Base-by-base conservation (phyloP, 208 protist species). In the Endotrypanum monterogeii region DNA sequence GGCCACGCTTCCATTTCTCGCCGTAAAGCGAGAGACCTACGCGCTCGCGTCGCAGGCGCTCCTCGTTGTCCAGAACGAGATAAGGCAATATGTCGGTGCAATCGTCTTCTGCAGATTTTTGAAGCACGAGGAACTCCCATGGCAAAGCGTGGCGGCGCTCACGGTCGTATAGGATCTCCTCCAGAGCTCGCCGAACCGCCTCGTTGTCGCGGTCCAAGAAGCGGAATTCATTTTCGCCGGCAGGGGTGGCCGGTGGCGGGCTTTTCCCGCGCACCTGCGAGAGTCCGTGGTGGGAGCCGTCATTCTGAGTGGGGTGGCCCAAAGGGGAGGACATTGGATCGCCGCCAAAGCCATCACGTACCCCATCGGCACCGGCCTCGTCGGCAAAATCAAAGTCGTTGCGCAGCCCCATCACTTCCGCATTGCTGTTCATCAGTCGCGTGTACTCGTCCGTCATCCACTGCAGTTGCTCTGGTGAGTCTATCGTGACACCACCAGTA, bases 61-160 rank as follows among this genome's bases (percentile, higher is more conserved):
- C 88, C 73, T 97, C 93, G 69, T 95, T 95, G 82, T 94, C 88
- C 6, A 92, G 80, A 16, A 95, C 87, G 25, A 97, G 63, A 78
- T 95, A 95, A 0, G 71, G 71, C 67, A 90, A 58, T 18, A 95
- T 57, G 71, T 97, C 93, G 4, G 83, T 86, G 46, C 73, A 79
- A 71, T 93, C 87, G 12, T 96, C 92, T 1, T 85, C 66, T 25
- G 76, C 77, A 0, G 71, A 56, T 51, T 84, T 63, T 41, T 87
- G 87, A 54, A 96, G 79, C 39, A 96, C 87, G 23, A 94, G 70
- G 78, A 96, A 89, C 76, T 96, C 88, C 90, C 92, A 96, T 44
- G 92, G 92, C 67, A 94, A 51, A 14, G 92, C 92, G 70, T 93
- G 84, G 14, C 84, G 82, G 14, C 92, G 83, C 62, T 94, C 85